phyloP scores from a whole-genome alignment of 2,329 filamentous ascomycete genomes.

The Chaetomiaceae sp. region DNA sequence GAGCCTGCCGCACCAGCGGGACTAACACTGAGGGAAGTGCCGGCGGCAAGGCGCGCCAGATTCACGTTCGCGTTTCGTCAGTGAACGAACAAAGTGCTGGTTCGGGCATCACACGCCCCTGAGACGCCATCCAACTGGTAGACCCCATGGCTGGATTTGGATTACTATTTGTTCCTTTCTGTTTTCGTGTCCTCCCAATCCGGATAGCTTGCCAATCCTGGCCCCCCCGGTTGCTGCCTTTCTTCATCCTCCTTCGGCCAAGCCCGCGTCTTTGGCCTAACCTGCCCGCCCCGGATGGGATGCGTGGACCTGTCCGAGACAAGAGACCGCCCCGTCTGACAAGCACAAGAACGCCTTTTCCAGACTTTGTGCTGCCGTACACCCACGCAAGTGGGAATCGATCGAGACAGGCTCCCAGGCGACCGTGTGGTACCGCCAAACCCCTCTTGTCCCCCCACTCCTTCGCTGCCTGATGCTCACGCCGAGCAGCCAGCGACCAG shows the following conservation, averaged over 20 bases:
- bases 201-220: background rate
- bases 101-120: too few relatives aligned
- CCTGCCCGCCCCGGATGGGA: background rate
- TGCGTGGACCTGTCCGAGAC: slow-evolving; percentile 8
- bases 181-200: slow-evolving; percentile 1
- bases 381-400: background rate
- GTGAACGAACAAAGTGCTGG: too few relatives aligned
- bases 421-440: too few relatives aligned
- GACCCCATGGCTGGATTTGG: background rate
- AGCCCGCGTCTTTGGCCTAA: background rate
- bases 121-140: too few relatives aligned
- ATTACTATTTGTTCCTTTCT: background rate
- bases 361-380: background rate
- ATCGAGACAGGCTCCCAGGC: background rate
- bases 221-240: background rate
- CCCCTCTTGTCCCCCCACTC: too few relatives aligned
- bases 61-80: too few relatives aligned
- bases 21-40: background rate
- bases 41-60: background rate
- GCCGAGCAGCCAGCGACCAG: background rate
- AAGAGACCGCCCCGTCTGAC: background rate
- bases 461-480: background rate
- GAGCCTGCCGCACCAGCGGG: background rate
- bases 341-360: background rate
- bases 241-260: background rate